Evolutionary conservation across 23 red algal species (phyloP), one percentile per base, ranked within the genome.

Genomic region (Gracilaria vermiculophylla): DNA sequence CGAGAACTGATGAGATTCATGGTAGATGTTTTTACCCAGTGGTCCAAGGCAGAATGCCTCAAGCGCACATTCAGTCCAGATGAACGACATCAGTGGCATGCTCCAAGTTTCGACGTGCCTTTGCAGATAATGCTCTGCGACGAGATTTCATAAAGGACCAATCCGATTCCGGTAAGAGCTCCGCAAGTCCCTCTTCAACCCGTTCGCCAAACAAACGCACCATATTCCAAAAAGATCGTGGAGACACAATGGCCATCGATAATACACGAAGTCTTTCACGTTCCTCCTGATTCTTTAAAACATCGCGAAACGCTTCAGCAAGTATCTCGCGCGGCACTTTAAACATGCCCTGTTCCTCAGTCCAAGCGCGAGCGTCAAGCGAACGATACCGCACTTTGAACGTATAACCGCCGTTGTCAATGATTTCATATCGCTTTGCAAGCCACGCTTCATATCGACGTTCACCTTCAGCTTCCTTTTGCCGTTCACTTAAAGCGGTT

Each of bases 381-480:
- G 33, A 62, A 8, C 65, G 41, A 44, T 70, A 70, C 17, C 65
- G 43, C 19, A 86, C 81, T 39, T 70, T 86, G 42, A 86, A 86
- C 19, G 47, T 70, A 34, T 40, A 20, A 3, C 81, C 81, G 0
- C 81, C 60, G 24, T 34, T 54, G 39, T 74, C 62, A 31, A 55
- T 54, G 51, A 86, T 70, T 54, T 70, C 43, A 33, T 86, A 86
- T 16, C 65, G 60, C 64, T 70, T 70, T 39, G 53, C 48, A 41
- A 86, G 60, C 62, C 66, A 86, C 2, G 81, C 81, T 48, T 53
- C 14, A 36, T 72, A 86, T 51, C 81, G 81, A n/a, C 81, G 60
- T 42, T 86, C 81, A 2, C 81, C 81, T 74, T 86, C 65, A 19
- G 81, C 81, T 28, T 86, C 81, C 81, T 37, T 48, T 40, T 86